These are phyloP conservation scores for Sporisorium graminicola DNA, from an alignment of 1,284 basidiomycete species.

Conservation along the genomic window DNA sequence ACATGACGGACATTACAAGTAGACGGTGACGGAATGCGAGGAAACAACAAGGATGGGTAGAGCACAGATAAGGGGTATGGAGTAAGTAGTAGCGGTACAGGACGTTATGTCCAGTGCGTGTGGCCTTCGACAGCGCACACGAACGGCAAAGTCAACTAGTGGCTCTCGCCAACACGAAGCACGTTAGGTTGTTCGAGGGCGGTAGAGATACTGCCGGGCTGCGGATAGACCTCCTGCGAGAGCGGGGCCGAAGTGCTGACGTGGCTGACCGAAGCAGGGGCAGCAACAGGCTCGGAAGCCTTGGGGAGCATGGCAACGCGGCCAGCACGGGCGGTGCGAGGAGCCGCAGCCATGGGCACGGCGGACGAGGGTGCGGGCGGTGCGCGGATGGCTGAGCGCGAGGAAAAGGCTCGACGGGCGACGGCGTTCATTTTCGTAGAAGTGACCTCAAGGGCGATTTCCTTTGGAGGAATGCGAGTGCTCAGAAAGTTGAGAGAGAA, in stretches of 20 bases:
- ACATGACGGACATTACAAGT: too few species aligned
- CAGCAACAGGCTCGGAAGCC: constrained; percentile 17
- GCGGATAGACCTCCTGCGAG: constrained; percentile 20
- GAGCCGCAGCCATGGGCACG: constrained; percentile 9
- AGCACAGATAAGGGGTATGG: too few species aligned
- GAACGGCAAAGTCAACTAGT: too few species aligned
- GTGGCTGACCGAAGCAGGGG: constrained; percentile 18
- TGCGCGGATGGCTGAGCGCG: constrained; percentile 44
- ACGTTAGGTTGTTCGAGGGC: constrained; percentile 36
- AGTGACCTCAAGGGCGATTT: too few species aligned
- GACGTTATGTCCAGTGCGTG: too few species aligned
- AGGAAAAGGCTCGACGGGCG: constrained; percentile 38
- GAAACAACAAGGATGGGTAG: too few species aligned
- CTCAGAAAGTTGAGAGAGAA: neutral
- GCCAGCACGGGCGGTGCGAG: constrained; percentile 19
- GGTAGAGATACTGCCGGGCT: constrained; percentile 23
- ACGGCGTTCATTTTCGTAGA: constrained; percentile 28
- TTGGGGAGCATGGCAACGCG: constrained; percentile 50
- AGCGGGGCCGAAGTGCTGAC: constrained; percentile 30
- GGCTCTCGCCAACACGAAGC: constrained; percentile 25
- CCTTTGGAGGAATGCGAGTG: neutral
- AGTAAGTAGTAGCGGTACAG: too few species aligned
- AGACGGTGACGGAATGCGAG: too few species aligned
- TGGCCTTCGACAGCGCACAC: too few species aligned
- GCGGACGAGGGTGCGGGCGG: constrained; percentile 38